These are phyloP conservation scores for Phytophthora palmivora DNA, from an alignment of 352 stramenopile species.

Conservation along the genomic window DNA sequence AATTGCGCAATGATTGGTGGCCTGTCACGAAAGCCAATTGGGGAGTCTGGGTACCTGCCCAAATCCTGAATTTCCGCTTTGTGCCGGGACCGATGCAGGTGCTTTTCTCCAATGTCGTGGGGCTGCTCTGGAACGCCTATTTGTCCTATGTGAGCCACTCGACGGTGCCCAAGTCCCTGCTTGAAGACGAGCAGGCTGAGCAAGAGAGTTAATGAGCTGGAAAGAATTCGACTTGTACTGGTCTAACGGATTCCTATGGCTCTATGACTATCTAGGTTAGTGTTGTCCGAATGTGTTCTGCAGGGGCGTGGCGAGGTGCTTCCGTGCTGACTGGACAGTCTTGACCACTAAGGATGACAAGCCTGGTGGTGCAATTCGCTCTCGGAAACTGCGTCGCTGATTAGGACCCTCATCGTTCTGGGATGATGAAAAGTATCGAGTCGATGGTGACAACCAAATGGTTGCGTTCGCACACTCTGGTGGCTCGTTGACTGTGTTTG, in stretches of 20 bases:
- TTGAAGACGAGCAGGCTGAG: constrained; percentile 10
- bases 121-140: constrained; percentile 87
- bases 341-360: constrained; percentile 62
- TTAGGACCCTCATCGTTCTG: constrained; percentile 13
- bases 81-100: constrained; percentile 80
- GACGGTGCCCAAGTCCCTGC: constrained; percentile 23
- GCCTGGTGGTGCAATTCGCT: constrained; percentile 25
- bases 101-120: constrained; percentile 85
- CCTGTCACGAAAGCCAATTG: constrained; percentile 79
- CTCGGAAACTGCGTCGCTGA: constrained; percentile 26
- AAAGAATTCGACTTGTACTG: constrained; percentile 19
- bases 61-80: constrained; percentile 86
- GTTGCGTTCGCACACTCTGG: constrained; percentile 25
- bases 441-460: constrained; percentile 24
- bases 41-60: constrained; percentile 80
- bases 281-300: constrained; percentile 43
- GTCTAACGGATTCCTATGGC: constrained; percentile 13
- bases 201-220: constrained; percentile 1
- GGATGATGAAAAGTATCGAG: constrained; percentile 26
- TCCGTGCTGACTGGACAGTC: constrained; percentile 64
- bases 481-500: constrained; percentile 49
- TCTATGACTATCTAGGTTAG: constrained; percentile 5
- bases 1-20: constrained; percentile 83
- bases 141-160: constrained; percentile 81
- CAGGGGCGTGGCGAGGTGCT: constrained; percentile 44